phyloP scores from a whole-genome alignment of 2,329 filamentous ascomycete species.

The Stagonosporopsis cucurbitacearum region DNA sequence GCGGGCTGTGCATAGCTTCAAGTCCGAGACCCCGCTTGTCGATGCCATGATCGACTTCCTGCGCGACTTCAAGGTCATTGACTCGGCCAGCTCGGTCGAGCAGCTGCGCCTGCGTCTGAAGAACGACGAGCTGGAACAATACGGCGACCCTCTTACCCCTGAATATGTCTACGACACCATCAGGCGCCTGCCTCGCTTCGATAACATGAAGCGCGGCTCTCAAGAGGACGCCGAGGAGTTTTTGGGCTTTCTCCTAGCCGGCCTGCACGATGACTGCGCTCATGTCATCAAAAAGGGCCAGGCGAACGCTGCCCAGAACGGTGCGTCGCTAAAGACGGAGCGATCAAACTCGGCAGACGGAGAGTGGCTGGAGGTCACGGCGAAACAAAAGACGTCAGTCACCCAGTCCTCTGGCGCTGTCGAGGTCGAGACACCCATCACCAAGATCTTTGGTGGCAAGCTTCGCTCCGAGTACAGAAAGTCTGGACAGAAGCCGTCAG shows the following conservation, averaged over 20 bases:
- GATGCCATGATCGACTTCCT: constrained; percentile 98
- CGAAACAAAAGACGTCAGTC: constrained; percentile 84
- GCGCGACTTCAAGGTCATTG: constrained; percentile 86
- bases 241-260: constrained; percentile 88
- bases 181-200: constrained; percentile 82
- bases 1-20: constrained; percentile 87
- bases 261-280: constrained; percentile 90
- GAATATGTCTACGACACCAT: constrained; percentile 97
- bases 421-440: constrained; percentile 79
- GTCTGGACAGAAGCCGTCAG: constrained; percentile 84
- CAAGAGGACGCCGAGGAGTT: constrained; percentile 99
- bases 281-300: constrained; percentile 69
- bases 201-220: constrained; percentile 92
- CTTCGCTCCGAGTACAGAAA: constrained; percentile 88
- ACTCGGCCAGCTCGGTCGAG: constrained; percentile 76
- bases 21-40: constrained; percentile 89
- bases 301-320: constrained; percentile 35
- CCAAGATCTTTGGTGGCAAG: constrained; percentile 92
- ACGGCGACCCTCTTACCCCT: constrained; percentile 88
- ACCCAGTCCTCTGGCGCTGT: constrained; percentile 84
- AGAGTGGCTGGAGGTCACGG: constrained; percentile 94
- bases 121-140: constrained; percentile 83
- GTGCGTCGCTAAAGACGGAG: constrained; percentile 55
- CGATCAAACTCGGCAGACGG: constrained; percentile 58
- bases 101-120: constrained; percentile 77